Evolutionary conservation across 208 protist genomes (phyloP).

Genomic region (Leishmania gerbilli): DNA sequence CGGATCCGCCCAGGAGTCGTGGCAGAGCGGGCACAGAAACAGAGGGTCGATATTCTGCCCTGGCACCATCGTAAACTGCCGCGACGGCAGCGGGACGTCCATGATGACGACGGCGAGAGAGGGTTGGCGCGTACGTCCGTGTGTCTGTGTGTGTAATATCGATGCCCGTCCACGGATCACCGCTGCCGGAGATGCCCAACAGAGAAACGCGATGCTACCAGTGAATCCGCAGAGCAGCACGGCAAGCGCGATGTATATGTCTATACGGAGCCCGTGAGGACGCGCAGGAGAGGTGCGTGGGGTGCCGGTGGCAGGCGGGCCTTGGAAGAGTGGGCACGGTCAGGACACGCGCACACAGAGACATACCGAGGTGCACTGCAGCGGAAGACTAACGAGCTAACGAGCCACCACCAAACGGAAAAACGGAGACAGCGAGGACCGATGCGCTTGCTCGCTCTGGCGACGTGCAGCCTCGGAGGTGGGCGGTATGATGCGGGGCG

Average conservation of each 20-base stretch:
- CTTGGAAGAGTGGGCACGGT: too few species aligned
- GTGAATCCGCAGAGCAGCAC: not conserved
- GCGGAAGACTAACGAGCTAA: not conserved
- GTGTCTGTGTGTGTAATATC: not conserved
- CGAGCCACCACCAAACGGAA: not conserved
- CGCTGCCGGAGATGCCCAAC: not conserved
- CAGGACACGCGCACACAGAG: not conserved
- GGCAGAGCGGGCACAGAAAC: constrained; percentile 63
- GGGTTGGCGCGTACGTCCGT: not conserved
- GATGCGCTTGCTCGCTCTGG: not conserved
- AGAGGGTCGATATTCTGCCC: constrained; percentile 41
- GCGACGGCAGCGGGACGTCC: not conserved
- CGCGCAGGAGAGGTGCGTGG: too few species aligned
- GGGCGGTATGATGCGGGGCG: not conserved
- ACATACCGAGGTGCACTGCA: not conserved
- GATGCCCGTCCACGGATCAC: not conserved
- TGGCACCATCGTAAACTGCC: constrained; percentile 32
- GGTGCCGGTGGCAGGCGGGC: too few species aligned
- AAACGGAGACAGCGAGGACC: not conserved
- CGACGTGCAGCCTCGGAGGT: not conserved
- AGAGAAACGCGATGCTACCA: not conserved
- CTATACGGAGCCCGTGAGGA: too few species aligned
- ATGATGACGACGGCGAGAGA: not conserved
- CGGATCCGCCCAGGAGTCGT: constrained; percentile 74
- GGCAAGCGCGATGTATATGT: not conserved